Conservation (phyloP, 331 rosid species). For the Malus hybrid region DNA sequence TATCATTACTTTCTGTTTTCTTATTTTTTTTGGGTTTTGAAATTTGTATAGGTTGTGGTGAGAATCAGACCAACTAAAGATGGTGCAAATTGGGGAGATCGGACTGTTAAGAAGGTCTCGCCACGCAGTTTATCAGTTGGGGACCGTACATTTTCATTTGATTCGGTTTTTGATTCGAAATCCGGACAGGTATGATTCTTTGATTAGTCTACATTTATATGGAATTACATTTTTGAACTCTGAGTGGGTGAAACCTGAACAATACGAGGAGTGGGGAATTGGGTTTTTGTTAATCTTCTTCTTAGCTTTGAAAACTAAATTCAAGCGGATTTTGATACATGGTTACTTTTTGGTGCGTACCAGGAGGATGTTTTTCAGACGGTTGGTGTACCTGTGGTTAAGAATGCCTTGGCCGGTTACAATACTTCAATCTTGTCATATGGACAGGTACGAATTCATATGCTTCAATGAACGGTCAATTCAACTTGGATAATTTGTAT, state of each 20-base stretch:
- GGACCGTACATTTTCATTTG: conserved; percentile 55
- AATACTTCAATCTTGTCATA: conserved; percentile 74
- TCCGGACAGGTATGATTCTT: conserved; percentile 53
- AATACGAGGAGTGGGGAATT: background rate
- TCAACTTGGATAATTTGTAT: background rate
- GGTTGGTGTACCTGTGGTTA: conserved; percentile 81
- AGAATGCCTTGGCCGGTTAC: conserved; percentile 82
- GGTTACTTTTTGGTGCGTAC: conserved; percentile 11
- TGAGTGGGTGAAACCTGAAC: background rate
- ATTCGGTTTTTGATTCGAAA: conserved; percentile 67
- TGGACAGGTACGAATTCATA: conserved; percentile 68
- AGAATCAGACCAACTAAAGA: conserved; percentile 60
- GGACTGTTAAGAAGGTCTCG: conserved; percentile 56
- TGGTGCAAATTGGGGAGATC: conserved; percentile 34
- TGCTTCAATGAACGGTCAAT: background rate
- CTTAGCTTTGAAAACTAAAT: background rate
- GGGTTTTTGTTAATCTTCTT: background rate
- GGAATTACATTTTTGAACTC: background rate
- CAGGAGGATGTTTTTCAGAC: conserved; percentile 79
- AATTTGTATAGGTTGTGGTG: conserved; percentile 61
- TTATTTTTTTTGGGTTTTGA: background rate
- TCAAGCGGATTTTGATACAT: conserved; percentile 11
- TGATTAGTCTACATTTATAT: background rate
- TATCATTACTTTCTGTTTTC: background rate
- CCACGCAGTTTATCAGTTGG: conserved; percentile 46